Conservation (phyloP, 768 basidiomycete genomes). For the Tremella mesenterica region DNA sequence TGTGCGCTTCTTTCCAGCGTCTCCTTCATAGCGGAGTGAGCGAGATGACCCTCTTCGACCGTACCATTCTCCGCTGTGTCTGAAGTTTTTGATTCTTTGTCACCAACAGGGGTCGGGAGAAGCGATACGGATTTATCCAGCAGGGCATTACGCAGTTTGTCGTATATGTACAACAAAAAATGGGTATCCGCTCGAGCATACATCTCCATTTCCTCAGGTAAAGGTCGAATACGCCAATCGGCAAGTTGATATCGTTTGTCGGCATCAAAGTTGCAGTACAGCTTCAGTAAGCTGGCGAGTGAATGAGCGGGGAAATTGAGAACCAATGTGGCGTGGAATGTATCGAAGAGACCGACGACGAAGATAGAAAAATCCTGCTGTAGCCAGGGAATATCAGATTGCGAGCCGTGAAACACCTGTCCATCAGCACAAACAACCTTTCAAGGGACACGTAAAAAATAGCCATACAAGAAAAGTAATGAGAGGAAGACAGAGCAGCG, state of each 20-base stretch:
- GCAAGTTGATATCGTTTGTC: conserved; percentile 96
- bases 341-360: conserved; percentile 93
- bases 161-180: conserved; percentile 85
- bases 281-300: conserved; percentile 70
- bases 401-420: conserved; percentile 88
- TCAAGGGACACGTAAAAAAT: background rate
- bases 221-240: conserved; percentile 89
- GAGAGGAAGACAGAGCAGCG: too few species aligned
- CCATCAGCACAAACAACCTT: too few species aligned
- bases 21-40: conserved; percentile 52
- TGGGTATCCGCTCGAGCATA: conserved; percentile 97
- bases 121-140: conserved; percentile 46
- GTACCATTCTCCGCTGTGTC: conserved; percentile 30
- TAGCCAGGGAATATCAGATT: conserved; percentile 89
- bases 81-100: too few species aligned
- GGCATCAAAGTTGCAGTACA: conserved; percentile 79
- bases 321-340: conserved; percentile 83
- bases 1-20: conserved; percentile 66
- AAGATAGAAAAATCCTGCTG: conserved; percentile 93
- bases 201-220: conserved; percentile 76
- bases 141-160: conserved; percentile 77
- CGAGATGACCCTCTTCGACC: conserved; percentile 30
- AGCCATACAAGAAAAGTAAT: too few species aligned
- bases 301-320: conserved; percentile 74
- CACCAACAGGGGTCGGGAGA: conserved; percentile 25